Evolutionary conservation across 495 filamentous ascomycete species (phyloP).

Genomic region (Astrocystis sublimbata): DNA sequence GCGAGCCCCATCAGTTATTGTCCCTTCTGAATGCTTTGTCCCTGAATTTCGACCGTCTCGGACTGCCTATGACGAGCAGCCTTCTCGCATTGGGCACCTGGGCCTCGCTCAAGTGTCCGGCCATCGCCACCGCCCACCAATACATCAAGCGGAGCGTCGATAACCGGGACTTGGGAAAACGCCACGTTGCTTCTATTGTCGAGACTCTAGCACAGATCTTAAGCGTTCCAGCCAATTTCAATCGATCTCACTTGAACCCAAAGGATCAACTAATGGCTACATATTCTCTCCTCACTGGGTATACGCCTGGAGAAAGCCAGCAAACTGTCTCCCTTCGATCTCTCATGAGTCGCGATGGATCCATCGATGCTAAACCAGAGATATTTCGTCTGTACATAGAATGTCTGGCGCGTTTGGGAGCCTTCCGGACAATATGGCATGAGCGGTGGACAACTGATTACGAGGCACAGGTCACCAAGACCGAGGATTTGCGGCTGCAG

Average conservation of each 20-base stretch:
- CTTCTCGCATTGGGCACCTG: constrained; percentile 11
- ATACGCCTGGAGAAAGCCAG: constrained; percentile 5
- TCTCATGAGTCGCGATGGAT: not conserved
- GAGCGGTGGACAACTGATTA: constrained; percentile 18
- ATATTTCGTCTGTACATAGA: constrained; percentile 19
- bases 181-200: not conserved
- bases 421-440: constrained; percentile 30
- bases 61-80: not conserved
- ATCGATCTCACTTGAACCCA: not conserved
- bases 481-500: no score
- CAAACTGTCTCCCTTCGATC: constrained; percentile 7
- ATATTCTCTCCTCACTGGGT: constrained; percentile 15
- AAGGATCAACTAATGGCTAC: not conserved
- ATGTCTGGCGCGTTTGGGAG: constrained; percentile 29
- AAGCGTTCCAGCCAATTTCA: not conserved
- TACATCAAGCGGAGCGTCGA: constrained; percentile 13
- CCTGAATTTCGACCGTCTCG: constrained; percentile 19
- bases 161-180: not conserved
- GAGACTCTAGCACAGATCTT: not conserved
- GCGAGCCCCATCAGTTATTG: constrained; percentile 14
- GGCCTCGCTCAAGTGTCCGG: constrained; percentile 15
- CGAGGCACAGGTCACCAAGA: not conserved
- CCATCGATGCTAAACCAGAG: no score
- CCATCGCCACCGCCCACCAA: constrained; percentile 13
- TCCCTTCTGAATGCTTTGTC: constrained; percentile 30